Evolutionary conservation across 192 early-diverging fungal species (phyloP).

Genomic region (Mortierella claussenii): DNA sequence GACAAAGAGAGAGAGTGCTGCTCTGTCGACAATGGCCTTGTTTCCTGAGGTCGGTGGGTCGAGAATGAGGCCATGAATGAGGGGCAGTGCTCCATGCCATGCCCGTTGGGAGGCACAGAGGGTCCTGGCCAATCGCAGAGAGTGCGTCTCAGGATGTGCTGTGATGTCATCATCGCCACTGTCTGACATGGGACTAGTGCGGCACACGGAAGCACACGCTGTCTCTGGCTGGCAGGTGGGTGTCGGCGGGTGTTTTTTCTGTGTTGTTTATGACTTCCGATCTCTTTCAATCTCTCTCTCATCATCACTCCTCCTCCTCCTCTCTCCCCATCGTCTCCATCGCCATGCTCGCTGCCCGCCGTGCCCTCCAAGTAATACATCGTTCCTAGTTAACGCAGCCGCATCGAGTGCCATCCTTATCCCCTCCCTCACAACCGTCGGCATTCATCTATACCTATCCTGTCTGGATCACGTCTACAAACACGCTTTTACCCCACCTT

Average conservation of each 20-base stretch:
- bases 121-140: too few species aligned
- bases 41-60: not conserved
- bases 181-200: not conserved
- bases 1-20: not conserved
- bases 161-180: not conserved
- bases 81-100: too few species aligned
- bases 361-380: constrained; percentile 42
- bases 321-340: constrained; percentile 7
- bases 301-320: constrained; percentile 4
- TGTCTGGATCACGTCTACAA: too few species aligned
- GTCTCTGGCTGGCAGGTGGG: too few species aligned
- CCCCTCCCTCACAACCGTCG: too few species aligned
- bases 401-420: too few species aligned
- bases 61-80: too few species aligned
- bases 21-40: not conserved
- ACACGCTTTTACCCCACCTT: too few species aligned
- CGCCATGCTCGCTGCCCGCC: constrained; percentile 42
- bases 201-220: not conserved
- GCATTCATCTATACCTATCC: too few species aligned
- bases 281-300: constrained; percentile 1
- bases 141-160: too few species aligned
- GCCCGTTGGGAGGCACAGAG: not conserved
- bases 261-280: constrained; percentile 26
- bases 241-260: too few species aligned
- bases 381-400: too few species aligned